phyloP scores from a whole-genome alignment of 768 basidiomycete species.

The Lactarius trivialis region DNA sequence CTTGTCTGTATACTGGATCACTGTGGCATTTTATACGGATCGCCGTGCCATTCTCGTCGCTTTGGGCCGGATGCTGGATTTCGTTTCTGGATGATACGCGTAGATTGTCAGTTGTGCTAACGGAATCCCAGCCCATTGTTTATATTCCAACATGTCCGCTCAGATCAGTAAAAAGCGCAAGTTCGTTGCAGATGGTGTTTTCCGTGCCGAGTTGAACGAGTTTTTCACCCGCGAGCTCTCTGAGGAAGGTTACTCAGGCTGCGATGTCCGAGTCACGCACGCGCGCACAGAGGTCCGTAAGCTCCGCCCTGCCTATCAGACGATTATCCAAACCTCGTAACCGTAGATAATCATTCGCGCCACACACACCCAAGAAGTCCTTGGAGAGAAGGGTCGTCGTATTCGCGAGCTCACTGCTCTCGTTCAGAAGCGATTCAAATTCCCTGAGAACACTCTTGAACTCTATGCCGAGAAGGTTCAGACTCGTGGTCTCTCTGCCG shows the following conservation, averaged over 20 bases:
- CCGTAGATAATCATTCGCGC: constrained; percentile 96
- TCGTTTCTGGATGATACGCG: constrained; percentile 12
- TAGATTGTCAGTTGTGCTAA: constrained; percentile 8
- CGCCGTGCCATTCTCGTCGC: background rate
- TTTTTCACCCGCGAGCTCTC: constrained; percentile 98
- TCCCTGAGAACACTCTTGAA: constrained; percentile 98
- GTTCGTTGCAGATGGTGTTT: constrained; percentile 97
- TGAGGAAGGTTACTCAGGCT: constrained; percentile 99
- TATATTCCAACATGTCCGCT: constrained; percentile 55
- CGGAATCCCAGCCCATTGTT: constrained; percentile 1
- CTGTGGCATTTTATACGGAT: background rate
- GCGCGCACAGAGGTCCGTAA: constrained; percentile 84
- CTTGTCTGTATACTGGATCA: background rate
- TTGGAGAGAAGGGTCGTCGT: constrained; percentile 98
- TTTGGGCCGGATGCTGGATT: constrained; percentile 18
- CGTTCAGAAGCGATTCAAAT: constrained; percentile 99
- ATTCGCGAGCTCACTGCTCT: constrained; percentile 97
- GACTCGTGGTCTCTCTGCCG: constrained; percentile 94
- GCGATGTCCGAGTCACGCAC: constrained; percentile 99
- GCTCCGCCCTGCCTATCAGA: background rate
- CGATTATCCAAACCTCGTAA: constrained; percentile 9
- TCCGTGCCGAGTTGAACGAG: constrained; percentile 98
- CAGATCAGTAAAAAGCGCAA: constrained; percentile 98
- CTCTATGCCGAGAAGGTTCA: constrained; percentile 99
- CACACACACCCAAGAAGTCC: constrained; percentile 97